A percentile compares a stretch with the other conserved stretches of the same genome.
Evolutionary conservation across 2,329 filamentous ascomycete species (phyloP).

Genomic region (Setomelanomma holmii): DNA sequence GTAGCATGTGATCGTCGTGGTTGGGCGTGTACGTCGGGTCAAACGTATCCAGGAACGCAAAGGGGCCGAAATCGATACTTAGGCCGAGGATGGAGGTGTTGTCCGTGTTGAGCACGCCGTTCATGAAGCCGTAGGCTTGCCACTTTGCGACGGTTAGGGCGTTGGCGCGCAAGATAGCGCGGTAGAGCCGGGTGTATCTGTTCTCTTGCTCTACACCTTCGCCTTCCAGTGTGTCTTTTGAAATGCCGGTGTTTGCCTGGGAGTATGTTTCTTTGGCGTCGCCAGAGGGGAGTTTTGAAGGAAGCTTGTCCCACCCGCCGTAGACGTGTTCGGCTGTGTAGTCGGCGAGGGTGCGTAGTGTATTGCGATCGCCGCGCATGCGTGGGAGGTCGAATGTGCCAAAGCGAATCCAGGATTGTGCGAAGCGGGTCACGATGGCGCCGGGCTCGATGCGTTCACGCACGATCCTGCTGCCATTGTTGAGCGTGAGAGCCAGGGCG

Average conservation of each 20-base stretch:
- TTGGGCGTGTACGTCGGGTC: conserved; percentile 95
- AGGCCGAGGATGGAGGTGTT: conserved; percentile 92
- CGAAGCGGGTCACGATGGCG: conserved; percentile 90
- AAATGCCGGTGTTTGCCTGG: conserved; percentile 56
- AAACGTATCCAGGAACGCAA: conserved; percentile 97
- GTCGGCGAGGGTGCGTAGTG: conserved; percentile 76
- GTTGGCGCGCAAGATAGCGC: conserved; percentile 85
- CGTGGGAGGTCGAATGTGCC: conserved; percentile 96
- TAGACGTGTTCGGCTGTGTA: conserved; percentile 91
- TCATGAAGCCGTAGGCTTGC: conserved; percentile 99
- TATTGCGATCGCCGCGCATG: conserved; percentile 76
- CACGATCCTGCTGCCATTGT: conserved; percentile 64
- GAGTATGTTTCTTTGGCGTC: conserved; percentile 59
- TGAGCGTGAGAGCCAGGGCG: conserved; percentile 83
- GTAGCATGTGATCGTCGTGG: conserved; percentile 86
- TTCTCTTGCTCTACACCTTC: conserved; percentile 76
- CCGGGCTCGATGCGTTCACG: conserved; percentile 87
- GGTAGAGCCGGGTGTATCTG: conserved; percentile 83
- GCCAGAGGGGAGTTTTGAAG: conserved; percentile 60
- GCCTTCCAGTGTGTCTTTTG: conserved; percentile 69
- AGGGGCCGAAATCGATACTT: conserved; percentile 93
- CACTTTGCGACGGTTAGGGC: conserved; percentile 88
- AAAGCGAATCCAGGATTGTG: conserved; percentile 87
- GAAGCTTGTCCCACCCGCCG: conserved; percentile 84
- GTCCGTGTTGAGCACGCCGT: conserved; percentile 96